phyloP scores from a whole-genome alignment of 371 early-diverging fungal genomes.

The Capillidium heterosporum region DNA sequence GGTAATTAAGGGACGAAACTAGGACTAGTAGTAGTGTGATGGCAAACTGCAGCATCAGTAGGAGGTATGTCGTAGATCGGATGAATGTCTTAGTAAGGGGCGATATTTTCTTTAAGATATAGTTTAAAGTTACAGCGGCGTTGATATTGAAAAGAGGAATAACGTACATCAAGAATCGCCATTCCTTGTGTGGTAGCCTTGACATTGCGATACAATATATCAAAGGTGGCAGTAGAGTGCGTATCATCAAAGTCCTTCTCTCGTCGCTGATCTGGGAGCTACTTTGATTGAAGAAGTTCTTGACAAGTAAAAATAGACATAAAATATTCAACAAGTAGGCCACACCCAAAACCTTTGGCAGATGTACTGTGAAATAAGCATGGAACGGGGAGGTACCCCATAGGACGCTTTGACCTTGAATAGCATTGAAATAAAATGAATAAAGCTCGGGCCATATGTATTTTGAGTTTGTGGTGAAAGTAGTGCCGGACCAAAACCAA shows the following conservation, averaged over 20 bases:
- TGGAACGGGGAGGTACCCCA: constrained; percentile 74
- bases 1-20: constrained; percentile 5
- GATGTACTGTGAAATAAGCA: constrained; percentile 41
- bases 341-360: constrained; percentile 58
- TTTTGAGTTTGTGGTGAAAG: not conserved
- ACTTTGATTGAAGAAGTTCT: not conserved
- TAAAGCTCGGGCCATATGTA: constrained; percentile 72
- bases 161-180: constrained; percentile 83
- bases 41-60: not conserved
- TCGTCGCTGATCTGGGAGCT: constrained; percentile 5
- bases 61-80: not conserved
- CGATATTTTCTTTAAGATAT: not conserved
- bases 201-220: constrained; percentile 49
- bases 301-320: constrained; percentile 8
- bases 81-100: not conserved
- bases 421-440: constrained; percentile 72
- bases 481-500: not conserved
- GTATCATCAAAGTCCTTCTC: constrained; percentile 19
- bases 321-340: constrained; percentile 41
- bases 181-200: constrained; percentile 83
- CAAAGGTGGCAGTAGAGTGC: constrained; percentile 30
- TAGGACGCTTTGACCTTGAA: constrained; percentile 50
- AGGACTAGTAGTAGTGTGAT: not conserved
- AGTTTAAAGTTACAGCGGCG: constrained; percentile 24
- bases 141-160: constrained; percentile 68